These are phyloP conservation scores for Linderniella brevidens DNA, from an alignment of 257 asterid genomes.

Conservation along the genomic window DNA sequence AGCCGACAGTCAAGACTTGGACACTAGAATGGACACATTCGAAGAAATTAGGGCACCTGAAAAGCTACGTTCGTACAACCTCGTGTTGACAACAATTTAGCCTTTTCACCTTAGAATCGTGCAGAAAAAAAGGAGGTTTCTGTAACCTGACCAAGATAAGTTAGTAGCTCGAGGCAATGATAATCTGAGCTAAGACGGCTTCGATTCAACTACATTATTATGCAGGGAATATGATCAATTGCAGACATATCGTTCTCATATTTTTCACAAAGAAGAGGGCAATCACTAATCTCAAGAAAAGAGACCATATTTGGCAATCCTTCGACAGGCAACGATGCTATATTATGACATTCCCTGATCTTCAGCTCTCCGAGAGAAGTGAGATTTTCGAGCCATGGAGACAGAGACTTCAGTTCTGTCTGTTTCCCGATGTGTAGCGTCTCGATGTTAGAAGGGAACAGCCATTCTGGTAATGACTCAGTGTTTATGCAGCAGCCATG, in stretches of 20 bases:
- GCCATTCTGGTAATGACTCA: conserved; percentile 26
- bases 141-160: too few species aligned
- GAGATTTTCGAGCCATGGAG: conserved; percentile 36
- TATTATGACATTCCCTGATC: conserved; percentile 24
- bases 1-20: too few species aligned
- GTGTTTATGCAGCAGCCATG: conserved; percentile 17
- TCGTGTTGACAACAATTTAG: too few species aligned
- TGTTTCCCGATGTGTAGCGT: conserved; percentile 21
- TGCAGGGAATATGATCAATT: conserved; percentile 37
- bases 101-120: too few species aligned
- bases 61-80: too few species aligned
- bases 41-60: too few species aligned
- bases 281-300: conserved; percentile 26
- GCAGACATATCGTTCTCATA: conserved; percentile 23
- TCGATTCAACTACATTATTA: conserved; percentile 22
- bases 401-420: conserved; percentile 21
- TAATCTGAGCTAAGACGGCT: too few species aligned
- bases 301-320: conserved; percentile 32
- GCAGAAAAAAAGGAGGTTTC: too few species aligned
- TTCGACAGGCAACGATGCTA: conserved; percentile 20
- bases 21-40: too few species aligned
- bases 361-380: conserved; percentile 32
- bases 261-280: conserved; percentile 20
- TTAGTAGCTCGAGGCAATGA: too few species aligned
- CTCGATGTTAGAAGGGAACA: conserved; percentile 30